Conservation (phyloP, 1,139 yeast species). For the Lodderomyces beijingensis region DNA sequence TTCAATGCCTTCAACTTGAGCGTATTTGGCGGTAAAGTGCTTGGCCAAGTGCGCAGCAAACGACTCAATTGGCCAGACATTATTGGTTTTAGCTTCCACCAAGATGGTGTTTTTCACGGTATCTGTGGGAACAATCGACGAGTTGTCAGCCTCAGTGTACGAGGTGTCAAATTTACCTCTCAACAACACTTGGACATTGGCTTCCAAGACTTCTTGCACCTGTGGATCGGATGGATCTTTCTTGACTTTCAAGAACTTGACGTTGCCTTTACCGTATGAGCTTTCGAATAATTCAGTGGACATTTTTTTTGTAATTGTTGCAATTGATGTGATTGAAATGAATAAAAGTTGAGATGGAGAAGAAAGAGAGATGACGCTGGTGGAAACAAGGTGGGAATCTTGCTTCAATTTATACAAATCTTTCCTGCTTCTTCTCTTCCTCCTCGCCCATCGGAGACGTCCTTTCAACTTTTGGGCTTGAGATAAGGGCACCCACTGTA, state of each 20-base stretch:
- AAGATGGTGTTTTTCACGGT: constrained; percentile 87
- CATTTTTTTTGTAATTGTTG: too few species aligned
- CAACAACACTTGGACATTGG: constrained; percentile 70
- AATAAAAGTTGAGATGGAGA: not conserved
- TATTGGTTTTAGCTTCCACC: constrained; percentile 73
- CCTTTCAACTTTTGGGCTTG: too few species aligned
- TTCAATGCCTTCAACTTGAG: constrained; percentile 70
- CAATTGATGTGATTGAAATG: not conserved
- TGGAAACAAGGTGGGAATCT: too few species aligned
- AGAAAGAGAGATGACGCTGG: too few species aligned
- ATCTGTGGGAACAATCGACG: constrained; percentile 89
- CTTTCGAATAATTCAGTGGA: constrained; percentile 35
- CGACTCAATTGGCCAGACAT: constrained; percentile 85
- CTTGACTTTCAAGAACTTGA: constrained; percentile 83
- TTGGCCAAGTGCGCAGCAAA: constrained; percentile 82
- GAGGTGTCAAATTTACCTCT: constrained; percentile 75
- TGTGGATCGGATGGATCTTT: constrained; percentile 66
- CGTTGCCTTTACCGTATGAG: constrained; percentile 87
- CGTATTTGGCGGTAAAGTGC: constrained; percentile 73
- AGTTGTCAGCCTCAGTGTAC: constrained; percentile 83
- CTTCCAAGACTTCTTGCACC: constrained; percentile 78
- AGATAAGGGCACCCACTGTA: too few species aligned
- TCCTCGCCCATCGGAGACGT: too few species aligned
- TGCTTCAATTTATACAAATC: too few species aligned
- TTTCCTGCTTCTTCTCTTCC: too few species aligned